phyloP scores from a whole-genome alignment of 2,329 filamentous ascomycete genomes.

The Phaeomoniella chlamydospora region DNA sequence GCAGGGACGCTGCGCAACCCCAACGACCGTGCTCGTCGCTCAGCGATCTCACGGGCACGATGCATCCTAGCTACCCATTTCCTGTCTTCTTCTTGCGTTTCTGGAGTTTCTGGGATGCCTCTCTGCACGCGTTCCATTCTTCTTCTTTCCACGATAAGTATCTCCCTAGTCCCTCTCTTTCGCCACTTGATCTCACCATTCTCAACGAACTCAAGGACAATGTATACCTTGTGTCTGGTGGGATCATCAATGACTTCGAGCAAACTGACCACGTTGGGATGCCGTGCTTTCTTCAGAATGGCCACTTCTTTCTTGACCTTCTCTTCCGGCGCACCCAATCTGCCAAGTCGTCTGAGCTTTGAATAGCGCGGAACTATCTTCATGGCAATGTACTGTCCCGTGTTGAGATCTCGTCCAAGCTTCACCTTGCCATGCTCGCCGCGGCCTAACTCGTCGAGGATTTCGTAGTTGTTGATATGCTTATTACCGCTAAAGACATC shows the following conservation, averaged over 20 bases:
- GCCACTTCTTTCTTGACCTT: conserved; percentile 91
- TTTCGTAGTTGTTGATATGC: conserved; percentile 93
- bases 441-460: conserved; percentile 88
- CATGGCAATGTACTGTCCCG: conserved; percentile 74
- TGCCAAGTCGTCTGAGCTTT: conserved; percentile 80
- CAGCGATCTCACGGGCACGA: conserved; percentile 35
- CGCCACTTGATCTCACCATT: conserved; percentile 90
- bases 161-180: conserved; percentile 69
- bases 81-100: conserved; percentile 27
- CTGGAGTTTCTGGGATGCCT: conserved; percentile 57
- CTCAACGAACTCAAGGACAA: conserved; percentile 90
- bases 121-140: conserved; percentile 62
- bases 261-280: conserved; percentile 90
- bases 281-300: conserved; percentile 94
- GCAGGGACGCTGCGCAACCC: conserved; percentile 41
- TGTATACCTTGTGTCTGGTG: conserved; percentile 92
- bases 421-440: conserved; percentile 98
- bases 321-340: conserved; percentile 49
- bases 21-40: conserved; percentile 37
- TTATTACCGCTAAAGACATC: conserved; percentile 84
- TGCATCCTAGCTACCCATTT: conserved; percentile 36
- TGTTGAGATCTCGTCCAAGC: conserved; percentile 67
- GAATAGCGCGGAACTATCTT: conserved; percentile 97
- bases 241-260: conserved; percentile 97
- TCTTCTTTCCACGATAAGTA: conserved; percentile 68